Evolutionary conservation across 2,329 filamentous ascomycete genomes (phyloP), one percentile per base, ranked within the genome.

Genomic region (Diaporthe citrichinensis): DNA sequence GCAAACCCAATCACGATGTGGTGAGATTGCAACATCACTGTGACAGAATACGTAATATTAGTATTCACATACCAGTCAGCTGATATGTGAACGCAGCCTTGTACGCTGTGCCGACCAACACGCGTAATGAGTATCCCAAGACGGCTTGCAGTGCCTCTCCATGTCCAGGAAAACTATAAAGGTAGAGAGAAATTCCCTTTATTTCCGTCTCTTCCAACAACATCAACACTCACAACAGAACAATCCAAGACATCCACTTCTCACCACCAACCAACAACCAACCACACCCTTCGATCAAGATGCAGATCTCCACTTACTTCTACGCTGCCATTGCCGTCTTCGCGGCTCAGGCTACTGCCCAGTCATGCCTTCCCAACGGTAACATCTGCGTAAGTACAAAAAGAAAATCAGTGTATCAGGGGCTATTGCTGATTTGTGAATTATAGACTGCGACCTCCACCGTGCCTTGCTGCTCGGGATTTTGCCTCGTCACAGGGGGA

Each of bases 291-390:
- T 20, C 58, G 44, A 44, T 62, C 58, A 62, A 41, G 8, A 62
- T 62, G 58, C 58, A 62, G 58, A 44, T 62, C n/a, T 62, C 58
- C 58, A 28, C 36, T 39, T 62, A 62, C 58, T 41, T 62, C 58
- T 62, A 62, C 58, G 58, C 58, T 20, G 58, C 58, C 36, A 62
- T 62, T 62, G 58, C 58, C 58, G 58, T 44, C 58, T 62, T 62
- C 36, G 58, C 58, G 58, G 58, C 58, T 25, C 39, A 41, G 36
- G 58, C 58, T 41, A 62, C 58, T 10, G 58, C 58, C 36, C 58
- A 62, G 36, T 5, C 34, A 25, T 62, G 58, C 58, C 58, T 62
- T 44, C 23, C 58, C 0, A 62, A 44, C n/a, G 58, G 58, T 3
- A 62, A 41, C 58, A 62, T 62, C 58, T 62, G 58, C 36, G 58